Evolutionary conservation across 331 rosid genomes (phyloP).

Genomic region (Pyrus hybrid): DNA sequence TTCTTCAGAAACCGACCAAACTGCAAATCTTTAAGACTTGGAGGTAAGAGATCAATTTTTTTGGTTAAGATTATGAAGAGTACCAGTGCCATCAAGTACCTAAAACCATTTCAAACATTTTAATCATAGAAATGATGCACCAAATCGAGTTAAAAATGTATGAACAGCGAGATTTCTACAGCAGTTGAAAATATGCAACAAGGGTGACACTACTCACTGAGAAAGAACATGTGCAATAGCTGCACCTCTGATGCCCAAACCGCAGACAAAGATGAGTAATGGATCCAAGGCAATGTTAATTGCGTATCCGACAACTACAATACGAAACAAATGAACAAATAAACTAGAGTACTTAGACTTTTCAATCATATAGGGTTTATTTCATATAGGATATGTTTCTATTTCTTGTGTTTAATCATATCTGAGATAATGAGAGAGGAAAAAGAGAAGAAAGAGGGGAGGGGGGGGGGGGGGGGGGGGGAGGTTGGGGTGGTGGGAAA

Average conservation of each 20-base stretch:
- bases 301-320: conserved; percentile 61
- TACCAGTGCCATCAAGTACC: conserved; percentile 70
- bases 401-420: too few relatives aligned
- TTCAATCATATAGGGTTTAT: neutral
- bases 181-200: neutral
- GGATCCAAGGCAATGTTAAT: conserved; percentile 74
- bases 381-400: too few relatives aligned
- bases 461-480: too few relatives aligned
- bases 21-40: conserved; percentile 67
- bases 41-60: conserved; percentile 73
- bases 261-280: conserved; percentile 57
- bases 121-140: neutral
- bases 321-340: conserved; percentile 1
- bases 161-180: neutral
- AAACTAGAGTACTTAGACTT: neutral
- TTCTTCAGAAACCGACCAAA: conserved; percentile 73
- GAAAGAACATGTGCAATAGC: conserved; percentile 91
- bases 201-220: conserved; percentile 51
- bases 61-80: conserved; percentile 50
- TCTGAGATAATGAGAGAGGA: neutral
- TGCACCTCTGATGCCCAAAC: conserved; percentile 83
- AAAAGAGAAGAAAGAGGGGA: neutral
- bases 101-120: conserved; percentile 9
- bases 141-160: neutral
- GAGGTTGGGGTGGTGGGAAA: too few relatives aligned